Percentiles rank a stretch among this genome's conserved stretches.
Evolutionary conservation across 2,329 filamentous ascomycete species (phyloP).

Genomic region (Macrophomina phaseolina): DNA sequence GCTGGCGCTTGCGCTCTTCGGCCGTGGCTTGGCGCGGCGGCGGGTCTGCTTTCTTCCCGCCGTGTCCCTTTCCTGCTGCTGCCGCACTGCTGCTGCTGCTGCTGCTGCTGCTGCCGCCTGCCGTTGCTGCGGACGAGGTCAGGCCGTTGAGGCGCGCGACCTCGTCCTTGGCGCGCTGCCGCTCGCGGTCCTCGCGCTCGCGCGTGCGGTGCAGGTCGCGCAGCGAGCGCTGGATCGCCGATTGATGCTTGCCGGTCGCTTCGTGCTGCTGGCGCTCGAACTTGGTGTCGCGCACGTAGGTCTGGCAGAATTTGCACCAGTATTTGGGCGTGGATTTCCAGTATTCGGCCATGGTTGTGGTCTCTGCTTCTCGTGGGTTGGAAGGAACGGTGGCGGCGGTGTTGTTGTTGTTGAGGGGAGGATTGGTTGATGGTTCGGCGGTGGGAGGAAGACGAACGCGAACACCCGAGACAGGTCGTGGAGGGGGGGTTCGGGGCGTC

Average conservation of each 20-base stretch:
- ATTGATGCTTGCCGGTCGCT: constrained; percentile 82
- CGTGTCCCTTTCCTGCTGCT: constrained; percentile 32
- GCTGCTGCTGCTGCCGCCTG: constrained; percentile 26
- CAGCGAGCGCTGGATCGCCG: constrained; percentile 84
- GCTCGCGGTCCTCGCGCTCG: constrained; percentile 79
- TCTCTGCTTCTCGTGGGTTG: background rate
- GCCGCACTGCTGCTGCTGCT: constrained; percentile 31
- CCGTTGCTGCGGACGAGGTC: constrained; percentile 52
- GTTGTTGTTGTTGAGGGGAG: too few relatives aligned
- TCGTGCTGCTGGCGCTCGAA: constrained; percentile 91
- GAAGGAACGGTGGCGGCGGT: background rate
- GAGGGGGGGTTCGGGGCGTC: too few relatives aligned
- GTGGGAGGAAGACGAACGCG: too few relatives aligned
- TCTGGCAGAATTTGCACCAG: constrained; percentile 97
- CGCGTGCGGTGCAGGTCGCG: constrained; percentile 86
- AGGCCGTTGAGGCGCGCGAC: constrained; percentile 84
- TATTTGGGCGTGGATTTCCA: constrained; percentile 98
- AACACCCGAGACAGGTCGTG: too few relatives aligned
- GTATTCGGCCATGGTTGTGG: constrained; percentile 81
- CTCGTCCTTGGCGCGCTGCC: constrained; percentile 81
- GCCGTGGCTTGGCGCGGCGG: constrained; percentile 56
- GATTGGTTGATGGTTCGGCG: background rate
- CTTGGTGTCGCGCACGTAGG: constrained; percentile 89
- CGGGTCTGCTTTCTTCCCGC: constrained; percentile 28
- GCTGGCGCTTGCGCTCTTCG: constrained; percentile 78